Evolutionary conservation across 495 filamentous ascomycete species (phyloP).

Genomic region (Bacidia rubella): DNA sequence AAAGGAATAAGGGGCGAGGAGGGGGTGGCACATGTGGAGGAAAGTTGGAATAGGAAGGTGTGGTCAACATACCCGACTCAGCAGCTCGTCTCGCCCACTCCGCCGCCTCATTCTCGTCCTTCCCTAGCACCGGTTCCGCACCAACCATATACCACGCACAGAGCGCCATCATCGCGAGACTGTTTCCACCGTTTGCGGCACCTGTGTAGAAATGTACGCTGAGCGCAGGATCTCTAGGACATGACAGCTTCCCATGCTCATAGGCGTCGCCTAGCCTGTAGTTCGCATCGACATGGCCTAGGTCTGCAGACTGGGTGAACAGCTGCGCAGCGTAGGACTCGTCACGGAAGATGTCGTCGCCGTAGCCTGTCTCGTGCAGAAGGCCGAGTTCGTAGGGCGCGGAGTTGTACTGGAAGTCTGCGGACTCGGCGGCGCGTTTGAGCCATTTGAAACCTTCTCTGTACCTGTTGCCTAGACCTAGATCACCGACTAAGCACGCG

Average conservation of each 20-base stretch:
- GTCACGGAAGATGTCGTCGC: slow-evolving; percentile 85
- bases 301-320: slow-evolving; percentile 84
- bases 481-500: slow-evolving; percentile 76
- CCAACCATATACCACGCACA: slow-evolving; percentile 98
- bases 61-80: slow-evolving; percentile 66
- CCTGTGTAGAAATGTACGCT: slow-evolving; percentile 96
- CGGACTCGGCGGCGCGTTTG: slow-evolving; percentile 77
- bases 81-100: slow-evolving; percentile 88
- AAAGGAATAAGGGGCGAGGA: background rate
- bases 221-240: slow-evolving; percentile 79
- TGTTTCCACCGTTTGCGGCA: slow-evolving; percentile 70
- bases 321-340: slow-evolving; percentile 83
- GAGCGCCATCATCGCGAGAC: slow-evolving; percentile 94
- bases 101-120: slow-evolving; percentile 91
- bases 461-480: slow-evolving; percentile 73
- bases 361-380: slow-evolving; percentile 78
- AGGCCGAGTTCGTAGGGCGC: slow-evolving; percentile 84
- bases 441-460: slow-evolving; percentile 94
- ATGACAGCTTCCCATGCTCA: slow-evolving; percentile 77
- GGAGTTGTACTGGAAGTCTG: slow-evolving; percentile 81
- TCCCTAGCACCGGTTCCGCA: slow-evolving; percentile 81
- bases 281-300: slow-evolving; percentile 75
- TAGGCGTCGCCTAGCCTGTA: slow-evolving; percentile 91
- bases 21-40: background rate
- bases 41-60: background rate